phyloP scores from a whole-genome alignment of 306 rosid species.

The Malus sylvestris region DNA sequence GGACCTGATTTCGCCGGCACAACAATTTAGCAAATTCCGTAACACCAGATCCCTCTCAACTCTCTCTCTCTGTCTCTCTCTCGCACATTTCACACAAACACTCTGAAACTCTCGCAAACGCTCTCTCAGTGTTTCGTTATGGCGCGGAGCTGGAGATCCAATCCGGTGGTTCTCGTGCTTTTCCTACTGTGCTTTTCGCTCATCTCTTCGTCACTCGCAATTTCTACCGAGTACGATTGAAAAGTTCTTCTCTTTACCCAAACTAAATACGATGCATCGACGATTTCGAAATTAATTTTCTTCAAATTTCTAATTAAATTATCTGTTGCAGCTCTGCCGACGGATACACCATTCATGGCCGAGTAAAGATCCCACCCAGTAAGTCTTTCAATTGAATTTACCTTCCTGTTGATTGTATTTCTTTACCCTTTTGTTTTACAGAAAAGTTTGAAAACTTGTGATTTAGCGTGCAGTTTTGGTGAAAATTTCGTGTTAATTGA shows the following conservation, averaged over 20 bases:
- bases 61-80: neutral
- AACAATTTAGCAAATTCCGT: neutral
- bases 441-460: neutral
- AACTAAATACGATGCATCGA: neutral
- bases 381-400: constrained; percentile 21
- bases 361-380: constrained; percentile 72
- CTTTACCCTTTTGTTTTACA: neutral
- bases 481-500: neutral
- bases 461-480: neutral
- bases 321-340: constrained; percentile 49
- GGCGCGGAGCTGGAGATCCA: constrained; percentile 37
- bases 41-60: neutral
- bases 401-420: neutral
- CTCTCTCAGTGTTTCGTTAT: neutral
- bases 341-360: constrained; percentile 78
- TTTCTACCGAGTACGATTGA: constrained; percentile 55
- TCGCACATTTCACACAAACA: neutral
- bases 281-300: neutral
- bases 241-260: neutral
- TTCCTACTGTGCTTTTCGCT: constrained; percentile 41
- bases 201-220: constrained; percentile 45
- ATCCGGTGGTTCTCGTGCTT: constrained; percentile 32
- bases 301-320: constrained; percentile 1
- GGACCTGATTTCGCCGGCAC: neutral
- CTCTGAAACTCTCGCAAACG: constrained; percentile 2